Percentiles rank a stretch among this genome's conserved stretches.
phyloP scores from a whole-genome alignment of 768 basidiomycete species.

The Rhizopogon salebrosus region DNA sequence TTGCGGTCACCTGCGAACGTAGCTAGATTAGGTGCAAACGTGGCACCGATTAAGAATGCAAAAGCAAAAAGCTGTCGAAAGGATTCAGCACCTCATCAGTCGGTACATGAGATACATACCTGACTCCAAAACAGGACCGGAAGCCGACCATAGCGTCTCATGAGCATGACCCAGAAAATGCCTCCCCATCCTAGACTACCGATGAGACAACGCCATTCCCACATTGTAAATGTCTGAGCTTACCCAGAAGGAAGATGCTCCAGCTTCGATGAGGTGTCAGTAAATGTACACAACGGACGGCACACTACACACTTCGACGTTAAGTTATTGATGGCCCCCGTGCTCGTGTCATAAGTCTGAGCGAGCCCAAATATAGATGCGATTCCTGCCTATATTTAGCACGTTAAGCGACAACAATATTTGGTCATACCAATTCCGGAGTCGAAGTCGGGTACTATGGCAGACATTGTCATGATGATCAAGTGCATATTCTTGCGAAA shows the following conservation, averaged over 20 bases:
- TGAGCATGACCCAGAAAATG: slow-evolving; percentile 23
- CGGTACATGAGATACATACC: not conserved
- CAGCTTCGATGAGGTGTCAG: slow-evolving; percentile 22
- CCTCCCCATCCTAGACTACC: slow-evolving; percentile 23
- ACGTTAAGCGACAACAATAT: slow-evolving; percentile 3
- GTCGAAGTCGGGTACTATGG: slow-evolving; percentile 50
- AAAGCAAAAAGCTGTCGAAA: slow-evolving; percentile 33
- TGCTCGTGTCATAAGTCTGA: slow-evolving; percentile 36
- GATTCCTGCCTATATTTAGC: slow-evolving; percentile 31
- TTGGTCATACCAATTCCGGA: slow-evolving; percentile 39
- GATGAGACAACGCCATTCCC: not conserved
- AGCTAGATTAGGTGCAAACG: slow-evolving; percentile 42
- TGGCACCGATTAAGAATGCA: slow-evolving; percentile 47
- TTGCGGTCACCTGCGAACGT: slow-evolving; percentile 39
- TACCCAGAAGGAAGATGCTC: slow-evolving; percentile 46
- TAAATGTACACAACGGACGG: not conserved
- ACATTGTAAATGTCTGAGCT: not conserved
- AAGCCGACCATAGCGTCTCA: slow-evolving; percentile 26
- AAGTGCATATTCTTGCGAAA: slow-evolving; percentile 42
- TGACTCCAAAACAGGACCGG: slow-evolving; percentile 28
- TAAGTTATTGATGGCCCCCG: slow-evolving; percentile 44
- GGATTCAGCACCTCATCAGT: not conserved
- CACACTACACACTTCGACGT: slow-evolving; percentile 34
- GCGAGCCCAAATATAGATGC: slow-evolving; percentile 47
- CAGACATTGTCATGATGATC: slow-evolving; percentile 44